Base-by-base conservation (phyloP, 345 rosid species). In the Gossypium longicalyx region DNA sequence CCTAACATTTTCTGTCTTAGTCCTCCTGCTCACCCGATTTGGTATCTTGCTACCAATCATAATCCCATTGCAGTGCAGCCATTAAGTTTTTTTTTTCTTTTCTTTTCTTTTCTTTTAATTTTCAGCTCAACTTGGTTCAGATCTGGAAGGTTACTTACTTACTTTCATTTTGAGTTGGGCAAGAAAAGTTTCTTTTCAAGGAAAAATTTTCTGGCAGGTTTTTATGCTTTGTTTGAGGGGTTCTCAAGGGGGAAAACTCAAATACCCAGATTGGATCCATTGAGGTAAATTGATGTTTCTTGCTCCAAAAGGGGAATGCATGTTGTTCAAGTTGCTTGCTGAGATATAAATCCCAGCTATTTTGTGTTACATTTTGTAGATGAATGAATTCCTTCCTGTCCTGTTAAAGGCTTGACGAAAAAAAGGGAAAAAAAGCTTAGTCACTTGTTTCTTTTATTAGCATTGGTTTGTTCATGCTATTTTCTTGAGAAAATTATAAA, bases 281-380 rank as follows among this genome's bases (percentile, higher is more conserved):
- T 67, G 70, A 54, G 78, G 80, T 82, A 82, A 80, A 75, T 58
- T 71, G 72, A 77, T 51, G 71, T 74, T 78, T 74, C 34, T 54
- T 68, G 49, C 49, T 66, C 16, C 49, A 75, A 67, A 67, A 66
- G 23, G 59, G 79, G 60, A 79, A 73, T 75, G 70, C 78, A 52
- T 75, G 60, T 41, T 74, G 68, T 49, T 76, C 29, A 34, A 59
- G 64, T 61, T 71, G 67, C 73, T 61, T 71, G 70, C 70, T 77
- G 70, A 63, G 54, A 52, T 11, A 59, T 23, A 27, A 19, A 17
- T 67, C 44, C 41, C 45, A 22, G 10, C 17, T 9, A 1, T 10
- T 44, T 25, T 69, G 44, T 68, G 22, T 49, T 68, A 9, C 43
- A 49, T 25, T 68, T 47, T 27, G 4, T 69, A n/a, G 41, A 17